These are phyloP conservation scores for Aschersonia sp. DNA, from an alignment of 2,329 filamentous ascomycete species.

Conservation along the genomic window DNA sequence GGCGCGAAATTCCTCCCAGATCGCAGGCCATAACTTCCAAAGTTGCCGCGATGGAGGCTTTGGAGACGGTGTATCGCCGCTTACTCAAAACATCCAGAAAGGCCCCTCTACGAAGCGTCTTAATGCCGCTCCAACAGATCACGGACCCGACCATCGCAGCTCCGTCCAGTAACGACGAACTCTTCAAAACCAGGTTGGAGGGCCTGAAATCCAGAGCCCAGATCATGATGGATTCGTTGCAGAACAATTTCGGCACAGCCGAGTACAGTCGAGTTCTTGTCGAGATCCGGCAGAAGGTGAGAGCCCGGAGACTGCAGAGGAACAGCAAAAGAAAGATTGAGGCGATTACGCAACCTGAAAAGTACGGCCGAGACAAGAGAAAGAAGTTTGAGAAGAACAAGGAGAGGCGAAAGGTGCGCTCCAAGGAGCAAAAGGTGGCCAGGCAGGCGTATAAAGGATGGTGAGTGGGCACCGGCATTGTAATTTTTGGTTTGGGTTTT, in stretches of 20 bases:
- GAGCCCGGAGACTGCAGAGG: slow-evolving; percentile 56
- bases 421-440: slow-evolving; percentile 54
- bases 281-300: slow-evolving; percentile 59
- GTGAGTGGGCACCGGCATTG: slow-evolving; percentile 10
- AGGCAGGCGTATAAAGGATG: slow-evolving; percentile 53
- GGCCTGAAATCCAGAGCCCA: slow-evolving; percentile 56
- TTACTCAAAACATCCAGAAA: slow-evolving; percentile 41
- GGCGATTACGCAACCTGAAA: slow-evolving; percentile 70
- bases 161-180: slow-evolving; percentile 56
- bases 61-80: slow-evolving; percentile 54
- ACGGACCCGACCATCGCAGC: slow-evolving; percentile 64
- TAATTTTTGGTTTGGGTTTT: not conserved
- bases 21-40: slow-evolving; percentile 57
- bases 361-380: slow-evolving; percentile 62
- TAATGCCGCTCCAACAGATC: slow-evolving; percentile 59
- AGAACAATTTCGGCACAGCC: slow-evolving; percentile 70
- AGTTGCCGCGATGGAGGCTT: slow-evolving; percentile 57
- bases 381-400: slow-evolving; percentile 77
- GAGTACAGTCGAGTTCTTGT: slow-evolving; percentile 64
- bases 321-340: slow-evolving; percentile 81
- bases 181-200: slow-evolving; percentile 56
- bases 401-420: slow-evolving; percentile 66
- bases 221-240: slow-evolving; percentile 67
- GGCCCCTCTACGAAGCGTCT: slow-evolving; percentile 46
- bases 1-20: slow-evolving; percentile 55